Percentiles rank a stretch among this genome's conserved stretches.
Conservation (phyloP, 345 rosid genomes). For the Gossypium anomalum region DNA sequence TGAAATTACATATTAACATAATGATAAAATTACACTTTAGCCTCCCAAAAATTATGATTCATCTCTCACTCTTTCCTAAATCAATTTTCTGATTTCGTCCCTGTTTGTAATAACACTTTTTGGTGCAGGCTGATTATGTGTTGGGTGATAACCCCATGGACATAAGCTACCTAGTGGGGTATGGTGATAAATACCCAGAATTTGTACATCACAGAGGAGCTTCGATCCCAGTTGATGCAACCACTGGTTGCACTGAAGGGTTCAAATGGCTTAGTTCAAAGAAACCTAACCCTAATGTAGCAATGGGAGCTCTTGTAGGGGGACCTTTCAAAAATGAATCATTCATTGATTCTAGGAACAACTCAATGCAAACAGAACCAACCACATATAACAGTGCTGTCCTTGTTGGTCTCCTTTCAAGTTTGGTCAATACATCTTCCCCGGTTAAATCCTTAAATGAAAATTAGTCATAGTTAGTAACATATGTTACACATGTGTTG, state of each 20-base stretch:
- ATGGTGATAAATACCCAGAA: conserved; percentile 76
- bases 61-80: too few relatives aligned
- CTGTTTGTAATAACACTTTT: not conserved
- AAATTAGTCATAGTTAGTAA: conserved; percentile 17
- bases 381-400: conserved; percentile 85
- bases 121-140: conserved; percentile 79
- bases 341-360: conserved; percentile 60
- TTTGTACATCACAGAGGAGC: conserved; percentile 96
- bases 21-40: too few relatives aligned
- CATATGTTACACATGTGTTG: conserved; percentile 6
- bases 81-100: not conserved
- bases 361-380: conserved; percentile 81
- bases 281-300: conserved; percentile 77
- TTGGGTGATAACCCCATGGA: conserved; percentile 73
- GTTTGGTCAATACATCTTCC: conserved; percentile 86
- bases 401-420: conserved; percentile 81
- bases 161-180: conserved; percentile 87
- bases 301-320: conserved; percentile 81
- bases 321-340: conserved; percentile 91
- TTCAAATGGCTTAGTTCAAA: conserved; percentile 64
- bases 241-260: conserved; percentile 69
- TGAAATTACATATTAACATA: too few relatives aligned
- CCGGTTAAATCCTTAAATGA: conserved; percentile 50
- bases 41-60: too few relatives aligned
- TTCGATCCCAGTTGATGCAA: conserved; percentile 74